Percentiles rank a stretch among this genome's conserved stretches.
Evolutionary conservation across 192 early-diverging fungal genomes (phyloP).

Genomic region (Fimicolochytrium jonesii): DNA sequence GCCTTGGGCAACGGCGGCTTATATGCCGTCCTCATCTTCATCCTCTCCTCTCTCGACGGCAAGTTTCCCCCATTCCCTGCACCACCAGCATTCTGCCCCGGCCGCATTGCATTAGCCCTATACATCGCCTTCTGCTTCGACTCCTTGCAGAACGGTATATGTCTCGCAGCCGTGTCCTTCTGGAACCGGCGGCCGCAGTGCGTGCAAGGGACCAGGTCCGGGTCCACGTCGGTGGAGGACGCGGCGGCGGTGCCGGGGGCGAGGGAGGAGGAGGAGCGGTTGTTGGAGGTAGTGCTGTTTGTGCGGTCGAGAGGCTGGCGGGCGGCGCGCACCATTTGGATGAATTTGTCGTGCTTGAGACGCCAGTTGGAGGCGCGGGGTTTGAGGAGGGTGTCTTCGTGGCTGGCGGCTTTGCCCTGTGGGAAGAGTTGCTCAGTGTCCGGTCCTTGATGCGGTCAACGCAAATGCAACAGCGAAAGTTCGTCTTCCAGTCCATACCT

Average conservation of each 20-base stretch:
- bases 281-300: neutral
- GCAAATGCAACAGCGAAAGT: no score
- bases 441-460: no score
- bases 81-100: neutral
- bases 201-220: conserved; percentile 41
- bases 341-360: conserved; percentile 43
- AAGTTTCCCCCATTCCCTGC: neutral
- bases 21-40: conserved; percentile 35
- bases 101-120: conserved; percentile 1
- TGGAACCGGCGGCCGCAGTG: conserved; percentile 50
- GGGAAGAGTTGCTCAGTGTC: no score
- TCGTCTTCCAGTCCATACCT: no score
- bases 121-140: conserved; percentile 35
- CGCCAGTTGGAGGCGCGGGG: conserved; percentile 38
- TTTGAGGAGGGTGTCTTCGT: neutral
- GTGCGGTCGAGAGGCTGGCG: conserved; percentile 13
- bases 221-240: conserved; percentile 16
- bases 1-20: conserved; percentile 31
- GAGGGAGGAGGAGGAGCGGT: neutral
- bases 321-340: conserved; percentile 42
- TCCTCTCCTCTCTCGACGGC: conserved; percentile 33
- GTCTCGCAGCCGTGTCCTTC: conserved; percentile 41
- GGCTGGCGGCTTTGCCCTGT: no score
- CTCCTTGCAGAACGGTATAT: conserved; percentile 49
- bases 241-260: neutral